Base-by-base conservation (phyloP, 2,329 filamentous ascomycete genomes). In the Talaromyces islandicus region DNA sequence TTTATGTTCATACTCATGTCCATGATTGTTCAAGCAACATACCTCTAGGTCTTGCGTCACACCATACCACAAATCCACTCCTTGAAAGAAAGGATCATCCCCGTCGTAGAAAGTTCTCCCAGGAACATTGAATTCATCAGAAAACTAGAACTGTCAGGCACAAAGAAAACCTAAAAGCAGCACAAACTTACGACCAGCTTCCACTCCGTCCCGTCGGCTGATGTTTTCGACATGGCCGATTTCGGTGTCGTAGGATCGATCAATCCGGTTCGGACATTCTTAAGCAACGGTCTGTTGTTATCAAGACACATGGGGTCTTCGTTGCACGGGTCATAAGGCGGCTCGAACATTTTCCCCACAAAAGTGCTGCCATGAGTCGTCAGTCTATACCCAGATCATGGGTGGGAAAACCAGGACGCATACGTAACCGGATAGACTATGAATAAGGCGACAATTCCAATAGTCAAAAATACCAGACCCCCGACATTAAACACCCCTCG, bases 391-490 rank as follows among this genome's bases (percentile, higher is more conserved):
- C 50, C 27, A 10, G 11, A 53, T 19, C 35, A 50, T 17, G 21
- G 46, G 17, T n/a, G 25, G 41, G 9, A 6, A 4, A 54, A 14
- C 38, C n/a, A 48, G 46, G 24, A 24, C 7, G 12, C 85, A 67
- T 83, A 90, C 87, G 89, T 76, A 56, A 88, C 79, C 30, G 88
- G 88, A 69, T 88, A 90, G 56, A 82, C 86, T 68, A 90, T 84
- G 70, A 90, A 90, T 43, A 90, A 73, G 50, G 82, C 75, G 62
- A 90, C 69, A 58, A 89, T 72, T 1, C 87, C 88, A 35, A 87
- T 55, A 1, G 81, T 81, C 54, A 90, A 77, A 14, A 89, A 64
- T 2, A 75, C 73, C 54, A 90, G 73, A 17, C 85, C 87, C 58
- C 87, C 86, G 30, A 90, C 67, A 66, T 90, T 90, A 56, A 84